These are phyloP conservation scores for Clitopilus passeckerianus DNA, from an alignment of 768 basidiomycete species.

Conservation along the genomic window DNA sequence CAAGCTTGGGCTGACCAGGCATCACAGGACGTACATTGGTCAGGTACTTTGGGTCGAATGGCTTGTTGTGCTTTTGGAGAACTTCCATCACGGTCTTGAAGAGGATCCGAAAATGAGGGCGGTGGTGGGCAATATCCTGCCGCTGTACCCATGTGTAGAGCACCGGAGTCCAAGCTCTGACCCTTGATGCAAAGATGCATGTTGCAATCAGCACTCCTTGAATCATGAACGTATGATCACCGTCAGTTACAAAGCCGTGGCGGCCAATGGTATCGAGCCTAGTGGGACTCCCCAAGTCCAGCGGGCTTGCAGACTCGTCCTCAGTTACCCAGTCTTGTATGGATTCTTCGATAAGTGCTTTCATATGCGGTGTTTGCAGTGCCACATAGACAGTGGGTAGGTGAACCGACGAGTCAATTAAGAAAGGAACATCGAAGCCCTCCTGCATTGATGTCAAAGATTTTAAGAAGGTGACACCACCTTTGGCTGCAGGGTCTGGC, in stretches of 20 bases:
- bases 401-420: constrained; percentile 14
- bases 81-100: constrained; percentile 6
- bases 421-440: constrained; percentile 10
- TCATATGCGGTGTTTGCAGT: constrained; percentile 19
- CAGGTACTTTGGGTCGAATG: no score
- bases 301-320: constrained; percentile 3
- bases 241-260: constrained; percentile 19
- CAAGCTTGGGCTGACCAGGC: no score
- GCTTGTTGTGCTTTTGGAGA: no score
- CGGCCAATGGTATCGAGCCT: background rate
- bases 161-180: constrained; percentile 14
- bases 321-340: constrained; percentile 11
- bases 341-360: constrained; percentile 7
- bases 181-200: constrained; percentile 10
- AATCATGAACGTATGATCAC: constrained; percentile 16
- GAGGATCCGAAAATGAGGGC: constrained; percentile 9
- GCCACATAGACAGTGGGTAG: constrained; percentile 10
- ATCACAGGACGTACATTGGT: no score
- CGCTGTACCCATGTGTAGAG: constrained; percentile 18
- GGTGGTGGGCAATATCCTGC: constrained; percentile 15
- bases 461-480: no score
- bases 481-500: no score
- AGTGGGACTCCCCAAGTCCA: no score
- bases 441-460: constrained; percentile 5
- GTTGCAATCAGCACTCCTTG: constrained; percentile 14